Percentiles rank a stretch among this genome's conserved stretches.
Evolutionary conservation across 164 flowering plant species (phyloP).

Genomic region (Umbilicus rupestris): DNA sequence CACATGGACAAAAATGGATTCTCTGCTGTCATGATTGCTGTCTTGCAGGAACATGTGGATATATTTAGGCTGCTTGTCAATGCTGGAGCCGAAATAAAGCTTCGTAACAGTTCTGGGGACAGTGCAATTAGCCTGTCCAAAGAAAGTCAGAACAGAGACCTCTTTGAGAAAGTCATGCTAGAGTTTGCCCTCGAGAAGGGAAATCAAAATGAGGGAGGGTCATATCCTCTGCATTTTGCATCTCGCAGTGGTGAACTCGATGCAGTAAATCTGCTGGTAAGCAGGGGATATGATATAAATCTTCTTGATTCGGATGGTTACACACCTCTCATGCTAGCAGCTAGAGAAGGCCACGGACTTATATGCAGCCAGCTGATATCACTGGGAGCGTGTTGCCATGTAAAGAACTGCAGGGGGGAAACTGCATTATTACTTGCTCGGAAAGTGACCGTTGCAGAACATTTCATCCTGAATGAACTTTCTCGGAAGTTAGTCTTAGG

Average conservation of each 20-base stretch:
- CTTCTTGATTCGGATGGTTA: slow-evolving; percentile 44
- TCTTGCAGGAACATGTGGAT: slow-evolving; percentile 51
- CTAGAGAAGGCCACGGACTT: slow-evolving; percentile 46
- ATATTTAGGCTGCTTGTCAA: slow-evolving; percentile 48
- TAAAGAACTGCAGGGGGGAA: slow-evolving; percentile 38
- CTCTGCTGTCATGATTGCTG: slow-evolving; percentile 51
- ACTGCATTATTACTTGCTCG: slow-evolving; percentile 49
- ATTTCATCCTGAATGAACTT: slow-evolving; percentile 41
- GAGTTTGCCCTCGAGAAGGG: slow-evolving; percentile 52
- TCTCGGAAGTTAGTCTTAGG: slow-evolving; percentile 39
- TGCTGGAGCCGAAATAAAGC: slow-evolving; percentile 62
- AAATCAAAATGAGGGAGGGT: slow-evolving; percentile 32
- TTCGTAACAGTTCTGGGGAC: too few relatives aligned
- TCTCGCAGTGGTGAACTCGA: slow-evolving; percentile 47
- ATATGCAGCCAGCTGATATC: slow-evolving; percentile 42
- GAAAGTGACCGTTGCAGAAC: slow-evolving; percentile 27
- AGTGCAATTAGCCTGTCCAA: slow-evolving; percentile 37
- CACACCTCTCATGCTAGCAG: slow-evolving; percentile 73
- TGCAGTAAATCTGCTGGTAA: slow-evolving; percentile 34
- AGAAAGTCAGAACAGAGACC: slow-evolving; percentile 25
- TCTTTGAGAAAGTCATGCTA: slow-evolving; percentile 58
- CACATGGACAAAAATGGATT: slow-evolving; percentile 49
- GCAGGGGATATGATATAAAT: slow-evolving; percentile 50
- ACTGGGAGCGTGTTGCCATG: slow-evolving; percentile 35
- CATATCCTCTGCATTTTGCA: slow-evolving; percentile 61